A percentile compares a stretch with the other conserved stretches of the same genome.
Evolutionary conservation across 306 rosid genomes (phyloP).

Genomic region (Vicia sativa): DNA sequence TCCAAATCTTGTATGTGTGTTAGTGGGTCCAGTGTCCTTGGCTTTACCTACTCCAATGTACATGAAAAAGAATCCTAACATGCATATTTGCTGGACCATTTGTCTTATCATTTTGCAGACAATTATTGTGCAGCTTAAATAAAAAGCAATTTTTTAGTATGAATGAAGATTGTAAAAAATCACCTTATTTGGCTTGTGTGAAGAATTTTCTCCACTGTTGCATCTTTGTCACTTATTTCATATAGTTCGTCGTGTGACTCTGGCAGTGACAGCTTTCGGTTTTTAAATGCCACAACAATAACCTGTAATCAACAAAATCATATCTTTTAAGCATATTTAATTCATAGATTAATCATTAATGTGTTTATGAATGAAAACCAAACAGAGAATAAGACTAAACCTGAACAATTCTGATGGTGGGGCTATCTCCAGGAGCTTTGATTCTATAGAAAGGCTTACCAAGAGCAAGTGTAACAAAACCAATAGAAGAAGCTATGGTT

Average conservation of each 20-base stretch:
- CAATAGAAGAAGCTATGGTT: constrained; percentile 54
- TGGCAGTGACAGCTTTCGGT: constrained; percentile 55
- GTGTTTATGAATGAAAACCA: background rate
- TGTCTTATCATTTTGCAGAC: constrained; percentile 31
- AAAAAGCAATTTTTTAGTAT: constrained; percentile 26
- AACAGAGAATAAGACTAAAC: constrained; percentile 32
- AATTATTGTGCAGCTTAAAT: constrained; percentile 35
- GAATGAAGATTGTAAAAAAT: constrained; percentile 6
- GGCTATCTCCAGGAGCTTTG: constrained; percentile 61
- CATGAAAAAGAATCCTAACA: constrained; percentile 46
- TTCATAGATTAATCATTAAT: background rate
- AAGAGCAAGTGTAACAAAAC: constrained; percentile 57
- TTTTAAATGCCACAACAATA: constrained; percentile 65
- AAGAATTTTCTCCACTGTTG: constrained; percentile 47
- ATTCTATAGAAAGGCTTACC: constrained; percentile 80
- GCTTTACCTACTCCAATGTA: constrained; percentile 36
- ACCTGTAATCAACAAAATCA: constrained; percentile 50
- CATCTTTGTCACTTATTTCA: constrained; percentile 62
- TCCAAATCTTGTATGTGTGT: background rate
- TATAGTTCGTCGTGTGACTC: constrained; percentile 55
- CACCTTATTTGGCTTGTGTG: constrained; percentile 81
- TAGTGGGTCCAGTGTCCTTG: constrained; percentile 45
- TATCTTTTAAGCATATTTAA: background rate
- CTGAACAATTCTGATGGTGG: constrained; percentile 59
- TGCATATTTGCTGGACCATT: constrained; percentile 41